Evolutionary conservation across 1,284 basidiomycete genomes (phyloP).

Genomic region (Clitocybe nebularis): DNA sequence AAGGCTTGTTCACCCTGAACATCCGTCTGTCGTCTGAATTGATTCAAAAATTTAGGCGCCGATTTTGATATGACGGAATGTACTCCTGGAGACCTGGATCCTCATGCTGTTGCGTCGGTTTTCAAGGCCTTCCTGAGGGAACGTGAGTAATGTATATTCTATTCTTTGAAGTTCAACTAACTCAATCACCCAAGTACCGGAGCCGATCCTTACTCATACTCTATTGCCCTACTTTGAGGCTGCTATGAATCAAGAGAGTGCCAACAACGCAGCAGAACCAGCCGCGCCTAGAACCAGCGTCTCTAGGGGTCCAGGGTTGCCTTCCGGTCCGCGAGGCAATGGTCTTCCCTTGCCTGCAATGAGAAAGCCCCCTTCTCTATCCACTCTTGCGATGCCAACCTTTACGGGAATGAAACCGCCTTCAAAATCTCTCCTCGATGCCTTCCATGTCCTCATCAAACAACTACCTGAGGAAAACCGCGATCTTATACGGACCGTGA

Average conservation of each 20-base stretch:
- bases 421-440: conserved; percentile 48
- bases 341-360: conserved; percentile 31
- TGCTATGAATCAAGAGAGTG: conserved; percentile 57
- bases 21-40: conserved; percentile 5
- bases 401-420: conserved; percentile 56
- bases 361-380: conserved; percentile 73
- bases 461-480: conserved; percentile 68
- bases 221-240: conserved; percentile 75
- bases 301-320: conserved; percentile 32
- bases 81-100: conserved; percentile 81
- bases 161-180: conserved; percentile 8
- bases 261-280: conserved; percentile 27
- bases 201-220: conserved; percentile 70
- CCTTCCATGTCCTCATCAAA: conserved; percentile 56
- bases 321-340: conserved; percentile 38
- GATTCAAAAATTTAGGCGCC: conserved; percentile 47
- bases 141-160: conserved; percentile 42
- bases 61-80: conserved; percentile 79
- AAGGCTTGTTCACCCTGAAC: conserved; percentile 18
- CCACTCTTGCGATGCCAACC: conserved; percentile 68
- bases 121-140: conserved; percentile 81
- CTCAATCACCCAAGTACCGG: conserved; percentile 60
- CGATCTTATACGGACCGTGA: conserved; percentile 68
- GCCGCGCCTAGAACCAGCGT: conserved; percentile 16
- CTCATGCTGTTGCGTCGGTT: conserved; percentile 86